Evolutionary conservation across 2,329 filamentous ascomycete species (phyloP).

Genomic region (Ophiostoma montium): DNA sequence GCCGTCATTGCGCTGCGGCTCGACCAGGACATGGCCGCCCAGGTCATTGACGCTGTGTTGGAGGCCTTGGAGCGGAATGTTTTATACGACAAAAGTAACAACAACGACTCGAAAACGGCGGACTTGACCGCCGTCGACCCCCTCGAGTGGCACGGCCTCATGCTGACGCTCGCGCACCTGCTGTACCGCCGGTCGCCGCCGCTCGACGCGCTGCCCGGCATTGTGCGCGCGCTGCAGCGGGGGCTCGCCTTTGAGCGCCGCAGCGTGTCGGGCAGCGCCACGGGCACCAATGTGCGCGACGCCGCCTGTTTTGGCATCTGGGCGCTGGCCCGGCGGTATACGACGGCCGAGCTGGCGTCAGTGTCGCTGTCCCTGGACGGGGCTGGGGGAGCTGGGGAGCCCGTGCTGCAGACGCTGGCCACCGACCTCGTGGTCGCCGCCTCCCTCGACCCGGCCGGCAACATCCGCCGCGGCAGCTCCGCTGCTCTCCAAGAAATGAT

Average conservation of each 20-base stretch:
- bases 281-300: conserved; percentile 84
- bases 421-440: conserved; percentile 69
- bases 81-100: conserved; percentile 13
- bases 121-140: conserved; percentile 67
- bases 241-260: conserved; percentile 83
- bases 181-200: conserved; percentile 76
- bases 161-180: conserved; percentile 73
- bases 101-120: too few species aligned
- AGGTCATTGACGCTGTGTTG: conserved; percentile 78
- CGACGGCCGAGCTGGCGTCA: conserved; percentile 57
- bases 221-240: conserved; percentile 62
- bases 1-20: conserved; percentile 76
- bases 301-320: conserved; percentile 94
- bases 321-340: conserved; percentile 79
- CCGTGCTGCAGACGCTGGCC: conserved; percentile 59
- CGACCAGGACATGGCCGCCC: conserved; percentile 63
- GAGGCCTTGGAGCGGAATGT: conserved; percentile 50
- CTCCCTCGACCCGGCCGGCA: conserved; percentile 78
- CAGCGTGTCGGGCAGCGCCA: conserved; percentile 66
- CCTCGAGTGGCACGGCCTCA: conserved; percentile 82
- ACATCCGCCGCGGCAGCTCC: conserved; percentile 83
- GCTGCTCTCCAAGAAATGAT: conserved; percentile 90
- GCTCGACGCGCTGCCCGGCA: conserved; percentile 51
- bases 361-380: too few species aligned
- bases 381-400: conserved; percentile 21